phyloP scores from a whole-genome alignment of 176 grass and related monocot species.

The Raddia guianensis region DNA sequence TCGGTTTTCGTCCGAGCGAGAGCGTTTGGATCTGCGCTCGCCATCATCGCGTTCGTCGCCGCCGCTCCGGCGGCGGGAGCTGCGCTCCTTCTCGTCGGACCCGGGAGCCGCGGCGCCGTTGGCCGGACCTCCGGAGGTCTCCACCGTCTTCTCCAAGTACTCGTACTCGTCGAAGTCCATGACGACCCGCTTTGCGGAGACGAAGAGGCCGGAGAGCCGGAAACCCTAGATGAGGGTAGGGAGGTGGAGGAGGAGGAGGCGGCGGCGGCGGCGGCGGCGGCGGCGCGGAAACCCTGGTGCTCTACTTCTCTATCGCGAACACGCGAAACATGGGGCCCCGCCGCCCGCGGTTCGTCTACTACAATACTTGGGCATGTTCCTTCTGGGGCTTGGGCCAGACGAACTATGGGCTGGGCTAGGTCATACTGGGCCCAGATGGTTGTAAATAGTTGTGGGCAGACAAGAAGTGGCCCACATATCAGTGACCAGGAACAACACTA shows the following conservation, averaged over 20 bases:
- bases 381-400: not conserved
- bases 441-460: no score
- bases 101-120: constrained; percentile 49
- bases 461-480: no score
- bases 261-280: not conserved
- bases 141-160: constrained; percentile 93
- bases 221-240: constrained; percentile 47
- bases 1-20: constrained; percentile 61
- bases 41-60: constrained; percentile 56
- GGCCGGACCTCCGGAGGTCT: constrained; percentile 38
- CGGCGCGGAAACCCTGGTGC: constrained; percentile 26
- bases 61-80: constrained; percentile 55
- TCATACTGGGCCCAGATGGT: not conserved
- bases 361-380: not conserved
- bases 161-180: constrained; percentile 98
- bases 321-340: not conserved
- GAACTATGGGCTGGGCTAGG: not conserved
- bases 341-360: no score
- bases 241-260: not conserved
- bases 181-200: not conserved
- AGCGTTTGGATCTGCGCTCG: constrained; percentile 69
- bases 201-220: constrained; percentile 2
- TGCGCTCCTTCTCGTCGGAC: constrained; percentile 58
- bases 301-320: not conserved
- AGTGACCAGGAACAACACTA: no score